A percentile compares a stretch with the other conserved stretches of the same genome.
Evolutionary conservation across 1,284 basidiomycete genomes (phyloP).

Genomic region (Fomitopsis pinicola): DNA sequence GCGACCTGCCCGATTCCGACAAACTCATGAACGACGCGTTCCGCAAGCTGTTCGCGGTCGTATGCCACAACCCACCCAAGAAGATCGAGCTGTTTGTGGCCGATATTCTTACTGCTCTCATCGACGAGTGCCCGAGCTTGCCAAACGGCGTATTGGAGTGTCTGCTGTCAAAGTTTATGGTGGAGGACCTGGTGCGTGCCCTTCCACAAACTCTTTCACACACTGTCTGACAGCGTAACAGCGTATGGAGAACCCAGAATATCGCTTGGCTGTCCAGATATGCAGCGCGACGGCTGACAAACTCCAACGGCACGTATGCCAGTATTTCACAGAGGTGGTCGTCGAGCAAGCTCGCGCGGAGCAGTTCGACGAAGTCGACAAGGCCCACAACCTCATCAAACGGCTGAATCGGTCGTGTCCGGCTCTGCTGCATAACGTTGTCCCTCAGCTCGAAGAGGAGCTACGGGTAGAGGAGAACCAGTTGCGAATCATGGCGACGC

Average conservation of each 20-base stretch:
- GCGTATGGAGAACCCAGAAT: slow-evolving; percentile 74
- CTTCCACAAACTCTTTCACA: not conserved
- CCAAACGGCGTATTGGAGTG: slow-evolving; percentile 79
- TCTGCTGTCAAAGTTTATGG: slow-evolving; percentile 83
- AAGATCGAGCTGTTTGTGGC: slow-evolving; percentile 87
- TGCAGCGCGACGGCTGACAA: slow-evolving; percentile 84
- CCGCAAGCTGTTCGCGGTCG: slow-evolving; percentile 76
- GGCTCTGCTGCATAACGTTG: slow-evolving; percentile 79
- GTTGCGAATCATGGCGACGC: slow-evolving; percentile 76
- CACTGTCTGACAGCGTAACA: slow-evolving; percentile 22
- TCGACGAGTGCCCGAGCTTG: slow-evolving; percentile 80
- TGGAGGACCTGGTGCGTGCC: slow-evolving; percentile 55
- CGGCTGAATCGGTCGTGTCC: slow-evolving; percentile 82
- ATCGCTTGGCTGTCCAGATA: slow-evolving; percentile 84
- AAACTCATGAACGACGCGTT: slow-evolving; percentile 86
- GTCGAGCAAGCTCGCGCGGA: slow-evolving; percentile 55
- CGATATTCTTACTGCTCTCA: slow-evolving; percentile 85
- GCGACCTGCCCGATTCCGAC: slow-evolving; percentile 85
- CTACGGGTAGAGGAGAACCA: slow-evolving; percentile 73
- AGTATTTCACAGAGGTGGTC: slow-evolving; percentile 89
- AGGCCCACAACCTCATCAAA: slow-evolving; percentile 84
- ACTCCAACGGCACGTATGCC: slow-evolving; percentile 85
- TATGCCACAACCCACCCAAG: slow-evolving; percentile 80
- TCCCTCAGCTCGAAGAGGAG: slow-evolving; percentile 93
- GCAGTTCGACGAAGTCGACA: slow-evolving; percentile 63